These are phyloP conservation scores for Colletotrichum graminicola DNA, from an alignment of 2,329 filamentous ascomycete species.

Conservation along the genomic window DNA sequence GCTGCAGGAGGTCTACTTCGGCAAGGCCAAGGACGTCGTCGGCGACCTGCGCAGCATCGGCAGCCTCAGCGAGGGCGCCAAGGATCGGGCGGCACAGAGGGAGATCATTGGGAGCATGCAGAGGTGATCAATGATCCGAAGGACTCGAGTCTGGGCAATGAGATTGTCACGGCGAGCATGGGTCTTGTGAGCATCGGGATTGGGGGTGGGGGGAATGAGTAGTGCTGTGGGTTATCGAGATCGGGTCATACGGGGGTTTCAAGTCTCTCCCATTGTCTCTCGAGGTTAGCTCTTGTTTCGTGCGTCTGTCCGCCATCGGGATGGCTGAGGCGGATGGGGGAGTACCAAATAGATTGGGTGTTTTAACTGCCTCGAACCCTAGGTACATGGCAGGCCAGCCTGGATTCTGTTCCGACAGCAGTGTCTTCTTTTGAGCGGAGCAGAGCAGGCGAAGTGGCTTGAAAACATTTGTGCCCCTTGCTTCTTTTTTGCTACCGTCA, in stretches of 20 bases:
- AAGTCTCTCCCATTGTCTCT: constrained; percentile 16
- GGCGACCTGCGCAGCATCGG: constrained; percentile 91
- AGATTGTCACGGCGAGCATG: background rate
- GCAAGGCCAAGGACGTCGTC: constrained; percentile 98
- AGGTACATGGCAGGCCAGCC: background rate
- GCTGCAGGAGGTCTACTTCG: constrained; percentile 98
- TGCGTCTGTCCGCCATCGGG: constrained; percentile 18
- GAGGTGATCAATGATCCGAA: constrained; percentile 50
- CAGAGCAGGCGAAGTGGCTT: constrained; percentile 8
- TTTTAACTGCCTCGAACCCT: constrained; percentile 11
- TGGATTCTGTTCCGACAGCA: constrained; percentile 3
- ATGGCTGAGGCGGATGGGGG: constrained; percentile 1
- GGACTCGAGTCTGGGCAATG: background rate
- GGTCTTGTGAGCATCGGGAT: background rate
- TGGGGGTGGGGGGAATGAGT: background rate
- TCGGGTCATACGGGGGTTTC: constrained; percentile 19
- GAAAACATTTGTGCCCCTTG: background rate
- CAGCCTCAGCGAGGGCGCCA: constrained; percentile 85
- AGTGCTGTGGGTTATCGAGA: constrained; percentile 27
- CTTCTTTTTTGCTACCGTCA: background rate
- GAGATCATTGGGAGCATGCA: constrained; percentile 83
- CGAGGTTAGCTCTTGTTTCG: constrained; percentile 14
- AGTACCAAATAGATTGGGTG: constrained; percentile 16
- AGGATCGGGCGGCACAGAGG: constrained; percentile 85
- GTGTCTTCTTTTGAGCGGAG: constrained; percentile 4